These are phyloP conservation scores for barrel medic (Medicago truncatula) DNA, from an alignment of 306 rosid species.

Conservation along the genomic window DNA sequence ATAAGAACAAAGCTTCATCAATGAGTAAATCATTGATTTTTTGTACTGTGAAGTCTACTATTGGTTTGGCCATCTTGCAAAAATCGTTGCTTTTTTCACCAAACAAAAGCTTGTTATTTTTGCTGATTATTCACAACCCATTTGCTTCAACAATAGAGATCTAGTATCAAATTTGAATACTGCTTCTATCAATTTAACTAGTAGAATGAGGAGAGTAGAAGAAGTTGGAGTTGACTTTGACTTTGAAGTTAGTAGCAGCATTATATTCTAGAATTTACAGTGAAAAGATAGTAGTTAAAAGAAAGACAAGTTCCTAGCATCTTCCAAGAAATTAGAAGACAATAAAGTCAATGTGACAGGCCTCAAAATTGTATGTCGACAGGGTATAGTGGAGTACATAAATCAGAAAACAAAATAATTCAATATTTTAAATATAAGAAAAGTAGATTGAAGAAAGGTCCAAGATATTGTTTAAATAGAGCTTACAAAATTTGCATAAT, in stretches of 20 bases:
- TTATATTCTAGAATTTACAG: not conserved
- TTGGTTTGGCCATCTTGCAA: conserved; percentile 46
- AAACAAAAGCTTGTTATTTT: not conserved
- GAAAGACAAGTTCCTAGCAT: conserved; percentile 11
- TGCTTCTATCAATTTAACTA: not conserved
- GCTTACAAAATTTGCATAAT: not conserved
- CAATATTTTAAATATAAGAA: not conserved
- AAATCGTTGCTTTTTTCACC: conserved; percentile 15
- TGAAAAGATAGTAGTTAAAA: not conserved
- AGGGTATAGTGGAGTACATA: too few relatives aligned
- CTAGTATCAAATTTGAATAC: conserved; percentile 20
- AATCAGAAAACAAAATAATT: not conserved
- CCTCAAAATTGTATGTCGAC: not conserved
- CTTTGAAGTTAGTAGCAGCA: not conserved
- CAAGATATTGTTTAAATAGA: not conserved
- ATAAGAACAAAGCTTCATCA: conserved; percentile 50
- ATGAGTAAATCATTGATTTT: conserved; percentile 47
- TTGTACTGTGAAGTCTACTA: conserved; percentile 48
- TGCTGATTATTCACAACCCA: conserved; percentile 25
- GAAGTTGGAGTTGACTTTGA: conserved; percentile 36
- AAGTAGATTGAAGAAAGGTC: not conserved
- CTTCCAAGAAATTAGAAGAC: conserved; percentile 40
- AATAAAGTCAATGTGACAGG: conserved; percentile 16
- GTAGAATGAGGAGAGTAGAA: conserved; percentile 9
- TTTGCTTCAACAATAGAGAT: conserved; percentile 21